Evolutionary conservation across 768 basidiomycete species (phyloP).

Genomic region (Boletus huronensis): DNA sequence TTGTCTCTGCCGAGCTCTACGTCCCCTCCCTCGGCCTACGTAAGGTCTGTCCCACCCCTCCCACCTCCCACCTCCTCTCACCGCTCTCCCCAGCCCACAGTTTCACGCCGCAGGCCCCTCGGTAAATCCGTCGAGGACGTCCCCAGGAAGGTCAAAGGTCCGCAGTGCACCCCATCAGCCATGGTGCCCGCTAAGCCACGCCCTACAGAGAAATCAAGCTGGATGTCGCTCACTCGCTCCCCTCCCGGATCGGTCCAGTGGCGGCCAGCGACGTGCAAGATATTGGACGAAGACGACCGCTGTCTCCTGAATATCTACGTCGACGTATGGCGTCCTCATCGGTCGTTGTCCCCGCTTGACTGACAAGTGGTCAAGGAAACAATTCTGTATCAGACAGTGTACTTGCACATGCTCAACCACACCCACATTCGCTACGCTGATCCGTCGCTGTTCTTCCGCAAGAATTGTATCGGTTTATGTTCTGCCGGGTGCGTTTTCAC

Average conservation of each 20-base stretch:
- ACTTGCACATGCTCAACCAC: constrained; percentile 68
- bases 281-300: constrained; percentile 62
- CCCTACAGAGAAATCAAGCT: constrained; percentile 63
- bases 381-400: constrained; percentile 68
- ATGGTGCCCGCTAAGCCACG: not conserved
- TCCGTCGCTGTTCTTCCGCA: constrained; percentile 70
- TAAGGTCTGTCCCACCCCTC: constrained; percentile 45
- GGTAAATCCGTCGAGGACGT: constrained; percentile 41
- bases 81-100: constrained; percentile 36
- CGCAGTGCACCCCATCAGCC: constrained; percentile 5
- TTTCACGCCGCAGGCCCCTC: constrained; percentile 45
- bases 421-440: constrained; percentile 80
- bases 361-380: constrained; percentile 49
- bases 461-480: constrained; percentile 71
- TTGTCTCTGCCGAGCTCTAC: constrained; percentile 60
- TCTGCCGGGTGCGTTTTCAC: constrained; percentile 47
- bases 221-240: constrained; percentile 58
- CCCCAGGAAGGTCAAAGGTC: constrained; percentile 60
- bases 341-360: not conserved
- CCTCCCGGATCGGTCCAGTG: constrained; percentile 57
- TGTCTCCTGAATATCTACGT: constrained; percentile 72
- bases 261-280: constrained; percentile 68
- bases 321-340: constrained; percentile 48
- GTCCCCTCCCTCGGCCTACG: constrained; percentile 51
- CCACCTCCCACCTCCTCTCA: constrained; percentile 7